These are phyloP conservation scores for Spongospora subterranea DNA, from an alignment of 208 protist genomes.

Conservation along the genomic window DNA sequence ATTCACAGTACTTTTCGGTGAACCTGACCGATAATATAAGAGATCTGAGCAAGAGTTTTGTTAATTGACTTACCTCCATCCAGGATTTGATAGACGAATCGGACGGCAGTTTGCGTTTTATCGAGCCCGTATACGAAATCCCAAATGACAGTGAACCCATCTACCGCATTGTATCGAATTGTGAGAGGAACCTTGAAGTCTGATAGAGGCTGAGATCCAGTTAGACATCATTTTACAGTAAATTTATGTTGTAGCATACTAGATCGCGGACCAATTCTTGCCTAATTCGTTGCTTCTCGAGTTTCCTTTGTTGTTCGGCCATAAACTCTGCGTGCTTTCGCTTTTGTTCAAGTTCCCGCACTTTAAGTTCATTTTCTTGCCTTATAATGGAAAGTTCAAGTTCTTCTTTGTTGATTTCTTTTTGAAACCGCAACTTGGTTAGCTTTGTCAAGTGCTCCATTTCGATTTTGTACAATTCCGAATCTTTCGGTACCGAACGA, in stretches of 20 bases:
- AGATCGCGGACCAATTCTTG: conserved; percentile 18
- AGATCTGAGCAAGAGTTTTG: background rate
- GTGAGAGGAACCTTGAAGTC: background rate
- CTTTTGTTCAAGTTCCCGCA: background rate
- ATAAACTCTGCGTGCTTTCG: background rate
- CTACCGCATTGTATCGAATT: background rate
- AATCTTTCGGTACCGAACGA: background rate
- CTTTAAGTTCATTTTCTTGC: background rate
- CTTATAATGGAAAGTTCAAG: background rate
- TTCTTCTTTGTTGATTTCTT: background rate
- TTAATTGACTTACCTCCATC: conserved; percentile 1
- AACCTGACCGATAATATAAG: background rate
- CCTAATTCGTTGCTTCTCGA: conserved; percentile 33
- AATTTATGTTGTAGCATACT: background rate
- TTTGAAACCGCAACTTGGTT: background rate
- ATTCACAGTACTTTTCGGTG: background rate
- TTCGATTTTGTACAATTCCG: conserved; percentile 39
- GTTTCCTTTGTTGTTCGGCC: conserved; percentile 11
- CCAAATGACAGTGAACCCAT: conserved; percentile 15
- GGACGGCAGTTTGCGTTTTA: background rate
- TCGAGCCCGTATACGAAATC: conserved; percentile 50
- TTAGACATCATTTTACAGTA: background rate
- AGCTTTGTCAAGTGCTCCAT: conserved; percentile 47
- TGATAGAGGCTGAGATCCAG: background rate
- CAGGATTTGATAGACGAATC: background rate